Evolutionary conservation across 441 rosid species (phyloP), one percentile per base, ranked within the genome.

Genomic region (Populus tomentosa): DNA sequence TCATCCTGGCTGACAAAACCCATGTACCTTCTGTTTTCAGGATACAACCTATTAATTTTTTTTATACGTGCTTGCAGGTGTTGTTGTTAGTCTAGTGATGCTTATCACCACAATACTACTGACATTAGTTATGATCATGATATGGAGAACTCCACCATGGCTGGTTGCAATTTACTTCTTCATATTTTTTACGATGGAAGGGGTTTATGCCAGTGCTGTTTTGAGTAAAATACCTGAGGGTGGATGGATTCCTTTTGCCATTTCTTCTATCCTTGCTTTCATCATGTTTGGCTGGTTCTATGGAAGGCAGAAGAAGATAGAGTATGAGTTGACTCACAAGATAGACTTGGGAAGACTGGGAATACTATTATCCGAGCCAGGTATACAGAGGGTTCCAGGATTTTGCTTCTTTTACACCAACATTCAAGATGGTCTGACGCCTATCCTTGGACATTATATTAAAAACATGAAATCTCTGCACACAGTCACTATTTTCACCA

Each of bases 221-320:
- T 82, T 79, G 82, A 87, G 88, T 4, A 91, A 91, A 82, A 78
- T 88, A 83, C 86, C 87, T 0, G 87, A 88, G 74, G 90, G 95
- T 33, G 93, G 93, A 67, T 91, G 95, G 93, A 87, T 89, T 77
- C 90, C 93, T 23, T 91, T 91, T 78, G 93, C 88, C 66, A 87
- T 91, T 76, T 91, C 93, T 16, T 65, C 89, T 50, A 72, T 87
- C 71, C 92, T 91, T 20, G 90, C 92, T 13, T 76, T 89, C 73
- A 81, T 86, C 14, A 88, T 91, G 93, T 91, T 91, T 64, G 91
- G 88, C 70, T 91, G 92, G 93, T 91, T 89, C 78, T 88, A 91
- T 23, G 92, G 92, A 73, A 85, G 91, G 81, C 90, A 89, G 76
- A 85, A 90, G 74, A 91, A 89, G 91, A 76, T 88, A 6, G 88